Evolutionary conservation across 2,329 filamentous ascomycete genomes (phyloP).

Genomic region (Penicillium brevicompactum): DNA sequence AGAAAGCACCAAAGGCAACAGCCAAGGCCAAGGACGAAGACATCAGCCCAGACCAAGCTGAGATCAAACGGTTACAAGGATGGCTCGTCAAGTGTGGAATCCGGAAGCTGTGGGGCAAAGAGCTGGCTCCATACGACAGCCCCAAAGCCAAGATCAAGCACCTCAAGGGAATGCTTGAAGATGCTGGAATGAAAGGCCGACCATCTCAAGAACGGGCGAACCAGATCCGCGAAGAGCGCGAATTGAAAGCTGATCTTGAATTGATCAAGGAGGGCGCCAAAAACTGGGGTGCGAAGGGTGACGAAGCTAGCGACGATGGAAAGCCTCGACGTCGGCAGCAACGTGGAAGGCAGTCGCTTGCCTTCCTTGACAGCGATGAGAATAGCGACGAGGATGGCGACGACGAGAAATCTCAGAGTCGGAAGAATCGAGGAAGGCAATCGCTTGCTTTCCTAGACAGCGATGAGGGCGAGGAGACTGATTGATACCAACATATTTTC

Average conservation of each 20-base stretch:
- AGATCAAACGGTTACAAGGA: conserved; percentile 85
- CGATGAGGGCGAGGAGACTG: conserved; percentile 68
- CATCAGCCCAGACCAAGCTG: conserved; percentile 66
- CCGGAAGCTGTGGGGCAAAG: conserved; percentile 85
- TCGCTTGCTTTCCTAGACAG: conserved; percentile 64
- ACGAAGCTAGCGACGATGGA: conserved; percentile 42
- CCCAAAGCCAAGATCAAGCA: conserved; percentile 79
- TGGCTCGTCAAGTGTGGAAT: conserved; percentile 89
- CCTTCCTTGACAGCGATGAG: conserved; percentile 59
- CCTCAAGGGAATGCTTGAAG: conserved; percentile 74
- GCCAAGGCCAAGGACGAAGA: conserved; percentile 51
- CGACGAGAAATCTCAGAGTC: conserved; percentile 41
- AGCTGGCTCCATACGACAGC: conserved; percentile 76
- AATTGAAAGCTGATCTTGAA: conserved; percentile 81
- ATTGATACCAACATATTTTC: conserved; percentile 28
- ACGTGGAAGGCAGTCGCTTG: conserved; percentile 48
- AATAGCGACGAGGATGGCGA: conserved; percentile 43
- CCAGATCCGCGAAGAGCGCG: conserved; percentile 83
- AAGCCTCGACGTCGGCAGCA: conserved; percentile 42
- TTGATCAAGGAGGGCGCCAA: conserved; percentile 79
- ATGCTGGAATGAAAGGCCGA: conserved; percentile 84
- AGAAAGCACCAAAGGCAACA: conserved; percentile 43
- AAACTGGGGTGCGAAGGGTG: conserved; percentile 67
- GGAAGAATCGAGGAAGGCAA: conserved; percentile 44
- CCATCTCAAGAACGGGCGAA: conserved; percentile 82